Evolutionary conservation across 495 filamentous ascomycete genomes (phyloP), one percentile per base, ranked within the genome.

Genomic region (Podospora tetraspora): DNA sequence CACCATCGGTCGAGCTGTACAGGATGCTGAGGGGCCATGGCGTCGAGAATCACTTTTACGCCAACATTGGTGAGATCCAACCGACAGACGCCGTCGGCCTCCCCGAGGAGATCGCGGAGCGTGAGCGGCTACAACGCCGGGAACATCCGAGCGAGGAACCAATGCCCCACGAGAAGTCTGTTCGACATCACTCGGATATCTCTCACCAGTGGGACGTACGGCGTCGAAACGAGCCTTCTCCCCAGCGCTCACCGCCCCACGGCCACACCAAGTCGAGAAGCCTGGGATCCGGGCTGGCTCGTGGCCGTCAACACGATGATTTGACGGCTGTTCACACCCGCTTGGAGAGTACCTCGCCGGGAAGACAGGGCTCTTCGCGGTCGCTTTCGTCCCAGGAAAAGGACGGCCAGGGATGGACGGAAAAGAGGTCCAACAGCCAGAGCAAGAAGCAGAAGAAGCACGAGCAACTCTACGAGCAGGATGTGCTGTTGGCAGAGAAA

Each of bases 31-130:
- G 66, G 6, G 74, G 73, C 24, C 78, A 81, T 60, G 79, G 80
- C 9, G 77, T 68, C 1, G 75, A 71, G 43, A 78, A 83, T 43
- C 73, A 78, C 0, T 83, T 78, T 27, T 83, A 82, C 65, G 78
- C 79, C 29, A 77, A 75, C 59, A 71, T 71, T 1, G 71, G 69
- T 34, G 73, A 80, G 19, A 69, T 70, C 5, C 80, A 83, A 59
- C 80, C 80, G 3, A 69, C 70, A 1, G 80, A 80, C 58, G 75
- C 76, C 0, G 66, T 82, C 9, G 78, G 79, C 9, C 69, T 82
- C 57, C 80, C 80, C 0, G 64, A 75, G 11, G 75, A 78, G 19
- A 77, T 83, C 58, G 68, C 71, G 11, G 73, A 76, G 12, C 76
- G 78, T 61, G 79, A 82, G 61, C 72, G 76, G 29, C 74, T 79